phyloP scores from a whole-genome alignment of 495 filamentous ascomycete species.

The Astrothelium macrocarpum region DNA sequence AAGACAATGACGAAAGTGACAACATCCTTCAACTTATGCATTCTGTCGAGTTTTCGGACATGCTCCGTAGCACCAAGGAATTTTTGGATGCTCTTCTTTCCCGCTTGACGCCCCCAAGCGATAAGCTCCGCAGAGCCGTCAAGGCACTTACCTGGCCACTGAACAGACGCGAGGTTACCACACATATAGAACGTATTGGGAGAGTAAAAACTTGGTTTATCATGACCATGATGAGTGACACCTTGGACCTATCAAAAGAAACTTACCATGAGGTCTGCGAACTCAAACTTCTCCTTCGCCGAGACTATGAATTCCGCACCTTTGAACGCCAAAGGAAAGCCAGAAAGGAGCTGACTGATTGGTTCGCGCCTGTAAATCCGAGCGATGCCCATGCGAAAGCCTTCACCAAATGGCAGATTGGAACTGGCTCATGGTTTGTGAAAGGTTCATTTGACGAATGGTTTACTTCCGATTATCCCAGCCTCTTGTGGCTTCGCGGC shows the following conservation, averaged over 20 bases:
- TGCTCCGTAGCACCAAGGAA: constrained; percentile 5
- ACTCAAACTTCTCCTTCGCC: background rate
- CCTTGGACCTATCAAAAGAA: background rate
- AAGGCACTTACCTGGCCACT: constrained; percentile 11
- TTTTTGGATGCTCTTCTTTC: background rate
- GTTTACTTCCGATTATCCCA: background rate
- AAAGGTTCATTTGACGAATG: constrained; percentile 7
- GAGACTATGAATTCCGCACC: constrained; percentile 6
- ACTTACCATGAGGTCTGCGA: constrained; percentile 4
- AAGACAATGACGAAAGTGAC: constrained; percentile 1
- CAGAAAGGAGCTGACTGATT: constrained; percentile 11
- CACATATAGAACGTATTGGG: constrained; percentile 5
- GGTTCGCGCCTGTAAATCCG: constrained; percentile 12
- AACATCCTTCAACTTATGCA: background rate
- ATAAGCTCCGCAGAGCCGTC: constrained; percentile 6
- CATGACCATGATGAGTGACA: constrained; percentile 15
- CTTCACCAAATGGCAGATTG: constrained; percentile 1
- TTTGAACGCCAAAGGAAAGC: background rate
- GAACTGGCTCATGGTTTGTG: constrained; percentile 13
- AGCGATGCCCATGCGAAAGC: constrained; percentile 6
- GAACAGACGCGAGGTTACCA: constrained; percentile 5
- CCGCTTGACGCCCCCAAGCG: constrained; percentile 4
- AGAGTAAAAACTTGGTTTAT: constrained; percentile 15
- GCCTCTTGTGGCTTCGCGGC: constrained; percentile 10
- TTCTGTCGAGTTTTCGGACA: background rate